Evolutionary conservation across 345 rosid genomes (phyloP).

Genomic region (Firmiana major): DNA sequence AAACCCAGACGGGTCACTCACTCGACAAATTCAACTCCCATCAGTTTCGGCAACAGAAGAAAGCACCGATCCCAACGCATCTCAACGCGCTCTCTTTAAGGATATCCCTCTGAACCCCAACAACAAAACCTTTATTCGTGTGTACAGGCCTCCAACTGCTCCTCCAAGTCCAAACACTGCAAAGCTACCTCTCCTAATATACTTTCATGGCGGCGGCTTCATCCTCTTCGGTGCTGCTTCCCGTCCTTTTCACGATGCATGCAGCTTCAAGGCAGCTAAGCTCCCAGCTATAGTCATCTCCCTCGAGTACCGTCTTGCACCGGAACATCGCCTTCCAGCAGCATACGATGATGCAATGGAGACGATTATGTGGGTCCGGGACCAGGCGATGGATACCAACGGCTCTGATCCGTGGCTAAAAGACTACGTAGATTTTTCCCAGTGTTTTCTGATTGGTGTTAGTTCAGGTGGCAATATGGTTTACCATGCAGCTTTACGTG

Average conservation of each 20-base stretch:
- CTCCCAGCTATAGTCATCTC: slow-evolving; percentile 57
- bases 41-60: slow-evolving; percentile 33
- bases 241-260: slow-evolving; percentile 45
- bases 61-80: slow-evolving; percentile 17
- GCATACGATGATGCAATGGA: slow-evolving; percentile 80
- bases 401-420: slow-evolving; percentile 64
- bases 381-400: slow-evolving; percentile 42
- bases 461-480: slow-evolving; percentile 78
- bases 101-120: slow-evolving; percentile 55
- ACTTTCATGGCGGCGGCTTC: slow-evolving; percentile 83
- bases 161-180: slow-evolving; percentile 29
- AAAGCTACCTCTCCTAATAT: slow-evolving; percentile 58
- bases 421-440: slow-evolving; percentile 51
- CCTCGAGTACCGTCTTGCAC: slow-evolving; percentile 82
- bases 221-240: slow-evolving; percentile 48
- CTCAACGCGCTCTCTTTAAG: slow-evolving; percentile 36
- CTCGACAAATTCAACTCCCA: slow-evolving; percentile 43
- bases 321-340: slow-evolving; percentile 92
- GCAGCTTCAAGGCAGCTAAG: slow-evolving; percentile 38
- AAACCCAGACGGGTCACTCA: slow-evolving; percentile 67
- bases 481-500: slow-evolving; percentile 56
- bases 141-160: slow-evolving; percentile 45
- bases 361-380: slow-evolving; percentile 59
- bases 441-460: slow-evolving; percentile 60
- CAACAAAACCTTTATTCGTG: slow-evolving; percentile 52